Conservation (phyloP, 2,329 filamentous ascomycete species). For the Phyllosticta citribraziliensis region DNA sequence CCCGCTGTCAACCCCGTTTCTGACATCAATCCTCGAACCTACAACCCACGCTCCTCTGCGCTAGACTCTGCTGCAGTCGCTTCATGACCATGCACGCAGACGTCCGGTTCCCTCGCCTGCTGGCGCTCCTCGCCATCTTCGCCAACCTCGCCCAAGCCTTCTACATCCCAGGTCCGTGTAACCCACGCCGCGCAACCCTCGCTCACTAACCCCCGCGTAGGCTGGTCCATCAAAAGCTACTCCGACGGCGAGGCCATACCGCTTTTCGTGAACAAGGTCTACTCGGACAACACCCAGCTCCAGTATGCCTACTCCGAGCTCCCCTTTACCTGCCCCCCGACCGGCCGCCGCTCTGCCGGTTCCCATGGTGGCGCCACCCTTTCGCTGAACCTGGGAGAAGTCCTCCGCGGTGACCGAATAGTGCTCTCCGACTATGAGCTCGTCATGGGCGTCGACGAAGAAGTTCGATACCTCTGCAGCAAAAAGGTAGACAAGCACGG, state of each 20-base stretch:
- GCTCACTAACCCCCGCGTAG: slow-evolving; percentile 24
- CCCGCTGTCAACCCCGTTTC: background rate
- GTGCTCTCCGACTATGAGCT: slow-evolving; percentile 76
- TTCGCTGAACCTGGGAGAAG: slow-evolving; percentile 75
- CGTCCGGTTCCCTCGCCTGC: slow-evolving; percentile 30
- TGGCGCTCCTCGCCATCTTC: slow-evolving; percentile 41
- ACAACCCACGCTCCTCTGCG: background rate
- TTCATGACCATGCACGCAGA: slow-evolving; percentile 27
- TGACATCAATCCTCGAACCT: slow-evolving; percentile 2
- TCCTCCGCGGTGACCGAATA: slow-evolving; percentile 79
- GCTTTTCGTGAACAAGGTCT: slow-evolving; percentile 85
- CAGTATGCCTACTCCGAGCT: slow-evolving; percentile 87
- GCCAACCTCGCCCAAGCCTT: slow-evolving; percentile 48
- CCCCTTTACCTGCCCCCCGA: slow-evolving; percentile 76
- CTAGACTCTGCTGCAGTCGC: background rate
- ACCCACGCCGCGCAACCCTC: slow-evolving; percentile 7
- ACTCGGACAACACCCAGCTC: slow-evolving; percentile 80
- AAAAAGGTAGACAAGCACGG: slow-evolving; percentile 54
- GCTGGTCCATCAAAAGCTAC: slow-evolving; percentile 77
- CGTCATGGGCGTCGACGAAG: slow-evolving; percentile 63
- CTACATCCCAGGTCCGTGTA: slow-evolving; percentile 64
- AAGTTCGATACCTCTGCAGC: slow-evolving; percentile 64
- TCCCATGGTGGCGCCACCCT: slow-evolving; percentile 68
- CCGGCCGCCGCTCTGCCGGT: slow-evolving; percentile 54
- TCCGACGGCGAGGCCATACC: slow-evolving; percentile 66